phyloP scores from a whole-genome alignment of 108 stramenopile species.

The Stephanodiscus triporus region DNA sequence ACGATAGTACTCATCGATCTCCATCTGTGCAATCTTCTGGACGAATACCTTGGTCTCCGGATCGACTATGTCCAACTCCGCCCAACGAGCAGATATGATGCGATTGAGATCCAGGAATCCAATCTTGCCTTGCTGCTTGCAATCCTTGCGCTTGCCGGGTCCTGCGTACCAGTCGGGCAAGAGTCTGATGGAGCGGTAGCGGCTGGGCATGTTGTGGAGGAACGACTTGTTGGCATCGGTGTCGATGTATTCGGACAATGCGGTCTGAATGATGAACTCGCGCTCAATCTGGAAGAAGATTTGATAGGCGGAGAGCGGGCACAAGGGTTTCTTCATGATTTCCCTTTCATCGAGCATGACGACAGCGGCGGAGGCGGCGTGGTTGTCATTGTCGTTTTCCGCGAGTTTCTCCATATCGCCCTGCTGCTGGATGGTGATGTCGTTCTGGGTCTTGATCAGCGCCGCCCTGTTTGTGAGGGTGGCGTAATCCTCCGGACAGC shows the following conservation, averaged over 20 bases:
- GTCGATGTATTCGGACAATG: slow-evolving; percentile 17
- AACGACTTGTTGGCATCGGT: slow-evolving; percentile 7
- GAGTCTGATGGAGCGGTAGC: slow-evolving; percentile 44
- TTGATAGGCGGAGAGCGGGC: slow-evolving; percentile 51
- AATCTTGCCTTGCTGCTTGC: slow-evolving; percentile 82
- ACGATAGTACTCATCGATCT: slow-evolving; percentile 37
- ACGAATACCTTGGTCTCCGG: slow-evolving; percentile 42
- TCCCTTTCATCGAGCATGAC: too few relatives aligned
- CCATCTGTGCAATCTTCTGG: slow-evolving; percentile 31
- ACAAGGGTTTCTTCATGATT: slow-evolving; percentile 51
- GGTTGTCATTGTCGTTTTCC: too few relatives aligned
- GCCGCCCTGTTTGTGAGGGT: slow-evolving; percentile 46
- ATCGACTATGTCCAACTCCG: slow-evolving; percentile 35
- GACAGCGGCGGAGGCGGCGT: too few relatives aligned
- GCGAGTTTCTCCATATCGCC: slow-evolving; percentile 16
- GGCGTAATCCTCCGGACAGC: slow-evolving; percentile 50
- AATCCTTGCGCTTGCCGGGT: slow-evolving; percentile 50
- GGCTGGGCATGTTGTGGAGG: slow-evolving; percentile 27
- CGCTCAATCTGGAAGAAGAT: slow-evolving; percentile 55
- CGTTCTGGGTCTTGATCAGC: slow-evolving; percentile 47
- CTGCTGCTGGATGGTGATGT: slow-evolving; percentile 42
- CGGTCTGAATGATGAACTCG: slow-evolving; percentile 48
- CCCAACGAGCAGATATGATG: slow-evolving; percentile 68
- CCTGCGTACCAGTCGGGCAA: slow-evolving; percentile 49
- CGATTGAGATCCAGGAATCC: slow-evolving; percentile 77